Evolutionary conservation across 495 filamentous ascomycete genomes (phyloP).

Genomic region (Penicillium angulare): DNA sequence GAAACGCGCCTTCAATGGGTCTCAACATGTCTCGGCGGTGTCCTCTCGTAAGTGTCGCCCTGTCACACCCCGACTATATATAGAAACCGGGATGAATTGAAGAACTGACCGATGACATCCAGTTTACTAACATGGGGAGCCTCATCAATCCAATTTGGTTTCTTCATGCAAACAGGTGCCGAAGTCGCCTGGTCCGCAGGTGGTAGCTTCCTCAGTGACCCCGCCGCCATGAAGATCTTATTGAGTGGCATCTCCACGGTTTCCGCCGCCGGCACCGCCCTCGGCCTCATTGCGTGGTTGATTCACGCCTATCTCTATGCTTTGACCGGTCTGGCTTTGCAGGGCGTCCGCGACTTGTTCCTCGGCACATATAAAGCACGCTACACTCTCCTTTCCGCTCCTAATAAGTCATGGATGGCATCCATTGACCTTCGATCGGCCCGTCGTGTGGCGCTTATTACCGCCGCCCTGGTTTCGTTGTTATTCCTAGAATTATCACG

Average conservation of each 20-base stretch:
- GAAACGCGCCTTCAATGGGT: slow-evolving; percentile 25
- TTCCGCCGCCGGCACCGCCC: slow-evolving; percentile 27
- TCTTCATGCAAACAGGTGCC: slow-evolving; percentile 43
- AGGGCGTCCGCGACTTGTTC: slow-evolving; percentile 22
- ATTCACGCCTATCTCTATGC: slow-evolving; percentile 30
- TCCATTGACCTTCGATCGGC: slow-evolving; percentile 18
- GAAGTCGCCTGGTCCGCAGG: slow-evolving; percentile 41
- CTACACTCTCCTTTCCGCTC: slow-evolving; percentile 17
- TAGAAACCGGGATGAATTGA: not conserved
- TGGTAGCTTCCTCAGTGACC: slow-evolving; percentile 38
- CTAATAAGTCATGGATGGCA: slow-evolving; percentile 21
- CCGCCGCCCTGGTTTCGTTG: slow-evolving; percentile 17
- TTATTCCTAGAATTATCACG: slow-evolving; percentile 24
- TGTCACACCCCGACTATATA: not conserved
- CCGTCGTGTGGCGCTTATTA: slow-evolving; percentile 15
- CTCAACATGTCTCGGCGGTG: slow-evolving; percentile 24
- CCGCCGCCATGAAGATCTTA: slow-evolving; percentile 44
- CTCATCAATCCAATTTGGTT: slow-evolving; percentile 39
- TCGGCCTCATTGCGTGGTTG: slow-evolving; percentile 33
- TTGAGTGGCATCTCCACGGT: slow-evolving; percentile 40
- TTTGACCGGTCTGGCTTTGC: slow-evolving; percentile 24
- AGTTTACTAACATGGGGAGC: slow-evolving; percentile 33
- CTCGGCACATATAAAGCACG: slow-evolving; percentile 15
- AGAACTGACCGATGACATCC: slow-evolving; percentile 8
- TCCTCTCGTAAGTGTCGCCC: slow-evolving; percentile 31